Conservation (phyloP, 192 early-diverging fungal species). For the Bifiguratus adelaidae region DNA sequence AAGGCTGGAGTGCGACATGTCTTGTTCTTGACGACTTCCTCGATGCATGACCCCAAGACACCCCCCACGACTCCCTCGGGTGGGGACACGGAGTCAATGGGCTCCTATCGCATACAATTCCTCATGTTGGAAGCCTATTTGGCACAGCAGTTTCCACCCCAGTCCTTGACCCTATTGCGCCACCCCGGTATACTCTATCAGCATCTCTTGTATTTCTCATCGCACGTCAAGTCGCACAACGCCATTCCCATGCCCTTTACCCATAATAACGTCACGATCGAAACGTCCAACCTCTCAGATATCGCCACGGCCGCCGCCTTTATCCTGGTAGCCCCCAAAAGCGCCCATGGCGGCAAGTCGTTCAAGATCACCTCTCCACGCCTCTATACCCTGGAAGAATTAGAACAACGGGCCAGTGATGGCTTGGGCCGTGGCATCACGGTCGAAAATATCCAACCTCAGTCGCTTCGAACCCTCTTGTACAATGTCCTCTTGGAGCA, state of each 20-base stretch:
- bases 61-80: slow-evolving; percentile 1
- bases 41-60: slow-evolving; percentile 13
- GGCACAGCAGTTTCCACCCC: slow-evolving; percentile 6
- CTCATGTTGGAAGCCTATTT: slow-evolving; percentile 14
- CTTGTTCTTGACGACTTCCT: slow-evolving; percentile 21
- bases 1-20: slow-evolving; percentile 19
- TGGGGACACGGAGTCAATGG: not conserved
- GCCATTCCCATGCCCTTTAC: slow-evolving; percentile 16
- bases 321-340: slow-evolving; percentile 14
- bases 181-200: slow-evolving; percentile 27
- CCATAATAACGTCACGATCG: slow-evolving; percentile 18
- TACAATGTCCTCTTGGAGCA: slow-evolving; percentile 9
- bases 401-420: slow-evolving; percentile 12
- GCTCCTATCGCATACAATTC: slow-evolving; percentile 17
- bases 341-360: slow-evolving; percentile 7
- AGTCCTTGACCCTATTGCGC: slow-evolving; percentile 17
- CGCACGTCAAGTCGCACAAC: slow-evolving; percentile 20
- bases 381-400: slow-evolving; percentile 20
- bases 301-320: slow-evolving; percentile 19
- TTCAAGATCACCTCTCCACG: slow-evolving; percentile 22
- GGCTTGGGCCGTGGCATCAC: slow-evolving; percentile 14
- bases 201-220: slow-evolving; percentile 21
- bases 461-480: slow-evolving; percentile 7
- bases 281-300: slow-evolving; percentile 20
- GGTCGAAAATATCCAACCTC: slow-evolving; percentile 14